Percentiles rank a stretch among this genome's conserved stretches.
Evolutionary conservation across 2,329 filamentous ascomycete species (phyloP).

Genomic region (Aspergillus sojae): DNA sequence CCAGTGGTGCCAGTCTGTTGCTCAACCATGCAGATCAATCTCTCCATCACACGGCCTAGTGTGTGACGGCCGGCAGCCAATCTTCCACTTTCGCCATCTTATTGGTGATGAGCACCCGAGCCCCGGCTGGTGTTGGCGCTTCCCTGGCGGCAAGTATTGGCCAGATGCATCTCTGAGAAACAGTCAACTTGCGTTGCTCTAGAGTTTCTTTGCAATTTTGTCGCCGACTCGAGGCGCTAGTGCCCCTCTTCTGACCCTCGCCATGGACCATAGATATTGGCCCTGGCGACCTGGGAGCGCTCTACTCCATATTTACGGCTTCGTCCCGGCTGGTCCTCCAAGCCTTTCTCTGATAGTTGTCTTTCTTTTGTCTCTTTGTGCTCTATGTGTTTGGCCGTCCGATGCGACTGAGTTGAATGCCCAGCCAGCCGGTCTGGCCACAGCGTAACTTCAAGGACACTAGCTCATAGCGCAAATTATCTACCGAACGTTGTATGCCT

Average conservation of each 20-base stretch:
- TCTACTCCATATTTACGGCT: slow-evolving; percentile 33
- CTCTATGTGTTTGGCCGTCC: slow-evolving; percentile 10
- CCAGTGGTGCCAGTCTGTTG: slow-evolving; percentile 18
- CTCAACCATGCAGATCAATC: slow-evolving; percentile 32
- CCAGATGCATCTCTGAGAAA: slow-evolving; percentile 36
- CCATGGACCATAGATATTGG: slow-evolving; percentile 24
- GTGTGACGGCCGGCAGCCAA: slow-evolving; percentile 36
- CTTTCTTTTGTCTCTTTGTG: slow-evolving; percentile 19
- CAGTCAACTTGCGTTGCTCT: slow-evolving; percentile 25
- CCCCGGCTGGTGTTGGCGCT: slow-evolving; percentile 35
- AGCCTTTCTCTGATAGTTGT: slow-evolving; percentile 11
- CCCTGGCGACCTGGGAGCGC: slow-evolving; percentile 6
- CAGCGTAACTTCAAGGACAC: slow-evolving; percentile 9
- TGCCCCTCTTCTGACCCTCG: slow-evolving; percentile 32
- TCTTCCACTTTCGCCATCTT: slow-evolving; percentile 18
- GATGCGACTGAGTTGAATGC: slow-evolving; percentile 34
- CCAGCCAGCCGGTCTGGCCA: slow-evolving; percentile 44
- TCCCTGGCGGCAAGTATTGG: slow-evolving; percentile 37
- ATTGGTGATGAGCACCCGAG: slow-evolving; percentile 32
- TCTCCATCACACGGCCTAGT: slow-evolving; percentile 36
- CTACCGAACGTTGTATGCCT: not conserved
- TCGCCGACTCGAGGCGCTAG: slow-evolving; percentile 21
- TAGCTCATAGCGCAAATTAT: not conserved
- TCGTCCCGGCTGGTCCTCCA: slow-evolving; percentile 27
- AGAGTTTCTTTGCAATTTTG: slow-evolving; percentile 21